These are phyloP conservation scores for Saccharomycopsis lassenensis DNA, from an alignment of 805 yeast genomes.

Conservation along the genomic window DNA sequence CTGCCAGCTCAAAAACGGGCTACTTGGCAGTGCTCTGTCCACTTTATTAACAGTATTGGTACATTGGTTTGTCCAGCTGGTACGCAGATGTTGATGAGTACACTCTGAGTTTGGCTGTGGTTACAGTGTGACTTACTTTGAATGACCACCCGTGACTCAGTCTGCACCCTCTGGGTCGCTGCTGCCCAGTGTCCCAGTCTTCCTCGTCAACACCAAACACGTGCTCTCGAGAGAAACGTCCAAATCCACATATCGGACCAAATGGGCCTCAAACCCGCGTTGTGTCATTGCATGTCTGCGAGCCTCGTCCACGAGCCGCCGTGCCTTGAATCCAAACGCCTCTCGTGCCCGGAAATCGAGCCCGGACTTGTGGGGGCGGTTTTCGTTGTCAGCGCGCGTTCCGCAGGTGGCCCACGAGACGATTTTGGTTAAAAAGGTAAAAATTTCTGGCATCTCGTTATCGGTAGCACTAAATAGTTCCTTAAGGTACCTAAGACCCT, in stretches of 20 bases:
- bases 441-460: constrained; percentile 23
- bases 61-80: too few species aligned
- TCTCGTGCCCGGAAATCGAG: constrained; percentile 40
- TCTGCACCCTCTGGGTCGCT: too few species aligned
- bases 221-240: constrained; percentile 63
- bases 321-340: constrained; percentile 51
- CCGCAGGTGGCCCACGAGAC: constrained; percentile 91
- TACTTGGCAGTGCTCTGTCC: too few species aligned
- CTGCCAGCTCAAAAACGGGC: too few species aligned
- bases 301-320: constrained; percentile 68
- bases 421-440: constrained; percentile 44
- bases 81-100: too few species aligned
- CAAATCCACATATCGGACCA: constrained; percentile 48
- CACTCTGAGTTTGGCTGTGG: too few species aligned
- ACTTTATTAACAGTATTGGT: too few species aligned
- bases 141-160: too few species aligned
- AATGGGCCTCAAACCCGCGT: constrained; percentile 32
- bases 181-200: too few species aligned
- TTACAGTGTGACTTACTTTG: too few species aligned
- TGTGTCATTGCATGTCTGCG: constrained; percentile 39
- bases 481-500: constrained; percentile 32
- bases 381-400: constrained; percentile 30
- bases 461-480: constrained; percentile 23
- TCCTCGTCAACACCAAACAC: constrained; percentile 30
- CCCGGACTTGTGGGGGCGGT: constrained; percentile 35